Base-by-base conservation (phyloP, 1,284 basidiomycete species). In the Leccinum pachyderme region DNA sequence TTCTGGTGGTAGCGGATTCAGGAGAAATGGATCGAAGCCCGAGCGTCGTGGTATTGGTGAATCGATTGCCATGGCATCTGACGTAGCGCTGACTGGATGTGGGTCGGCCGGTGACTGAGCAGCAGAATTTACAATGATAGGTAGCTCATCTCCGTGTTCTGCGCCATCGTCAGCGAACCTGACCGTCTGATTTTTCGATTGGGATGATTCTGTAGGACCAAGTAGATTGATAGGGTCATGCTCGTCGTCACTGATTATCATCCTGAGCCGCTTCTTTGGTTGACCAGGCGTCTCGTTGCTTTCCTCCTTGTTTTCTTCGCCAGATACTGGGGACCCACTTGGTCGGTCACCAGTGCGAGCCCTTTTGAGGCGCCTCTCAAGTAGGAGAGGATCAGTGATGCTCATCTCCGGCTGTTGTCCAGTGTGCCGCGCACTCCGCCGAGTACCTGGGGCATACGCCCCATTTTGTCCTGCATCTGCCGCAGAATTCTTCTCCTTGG, bases 351-450 rank as follows among this genome's bases (percentile, higher is more conserved):
- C 79, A 2, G 84, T 81, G 5, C 89, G 78, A 60, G 84, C 81
- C 54, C 89, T 70, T 74, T 92, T 92, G 59, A 89, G 72, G 53
- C 80, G 74, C 35, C 90, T 79, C 67, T 91, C 90, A 3, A 92
- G 75, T 61, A 81, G 77, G 33, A 83, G 77, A 11, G 87, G 86
- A 64, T 91, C 89, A 7, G 85, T 87, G 50, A 89, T 86, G 8
- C 75, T 62, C 31, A 87, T 71, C 65, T 93, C 89, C 2, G 84
- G 84, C 57, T 82, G 77, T 54, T 82, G 77, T 1, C 90, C 91
- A 61, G 83, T 89, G 55, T 85, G 78, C 46, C 92, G 79, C 2
- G 86, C 84, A 61, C 86, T 90, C 52, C 87, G 73, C 54, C 89
- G 75, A 3, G 79, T 79, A 13, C 78, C 78, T 9, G 73, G 72